Conservation (phyloP, 345 rosid genomes). For the Lagerstroemia speciosa region DNA sequence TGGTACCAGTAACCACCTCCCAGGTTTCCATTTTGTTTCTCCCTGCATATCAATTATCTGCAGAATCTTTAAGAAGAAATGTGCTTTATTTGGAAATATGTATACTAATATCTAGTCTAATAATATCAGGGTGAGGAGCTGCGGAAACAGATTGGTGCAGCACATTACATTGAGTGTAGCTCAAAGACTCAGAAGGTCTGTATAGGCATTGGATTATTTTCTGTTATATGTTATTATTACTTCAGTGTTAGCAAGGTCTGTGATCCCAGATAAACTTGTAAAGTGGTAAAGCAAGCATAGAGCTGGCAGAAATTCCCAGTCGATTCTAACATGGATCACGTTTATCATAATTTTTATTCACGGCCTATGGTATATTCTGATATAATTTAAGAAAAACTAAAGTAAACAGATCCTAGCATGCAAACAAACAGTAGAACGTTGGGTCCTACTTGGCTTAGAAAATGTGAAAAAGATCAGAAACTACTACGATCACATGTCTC, state of each 20-base stretch:
- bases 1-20: constrained; percentile 80
- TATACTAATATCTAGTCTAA: not conserved
- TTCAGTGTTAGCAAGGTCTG: not conserved
- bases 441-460: not conserved
- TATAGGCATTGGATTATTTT: not conserved
- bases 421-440: not conserved
- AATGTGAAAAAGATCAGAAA: not conserved
- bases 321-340: not conserved
- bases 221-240: not conserved
- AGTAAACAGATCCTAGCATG: not conserved
- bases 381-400: not conserved
- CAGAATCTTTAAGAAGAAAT: not conserved
- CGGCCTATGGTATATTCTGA: not conserved
- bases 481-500: not conserved
- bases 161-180: constrained; percentile 93
- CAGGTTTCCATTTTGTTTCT: constrained; percentile 42
- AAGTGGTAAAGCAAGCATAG: not conserved
- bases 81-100: not conserved
- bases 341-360: not conserved
- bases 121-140: constrained; percentile 84
- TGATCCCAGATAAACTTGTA: not conserved
- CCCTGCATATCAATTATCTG: not conserved
- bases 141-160: constrained; percentile 84
- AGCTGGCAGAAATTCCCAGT: not conserved
- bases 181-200: constrained; percentile 97